Conservation (phyloP, 2,329 filamentous ascomycete species). For the Alternaria alternata region DNA sequence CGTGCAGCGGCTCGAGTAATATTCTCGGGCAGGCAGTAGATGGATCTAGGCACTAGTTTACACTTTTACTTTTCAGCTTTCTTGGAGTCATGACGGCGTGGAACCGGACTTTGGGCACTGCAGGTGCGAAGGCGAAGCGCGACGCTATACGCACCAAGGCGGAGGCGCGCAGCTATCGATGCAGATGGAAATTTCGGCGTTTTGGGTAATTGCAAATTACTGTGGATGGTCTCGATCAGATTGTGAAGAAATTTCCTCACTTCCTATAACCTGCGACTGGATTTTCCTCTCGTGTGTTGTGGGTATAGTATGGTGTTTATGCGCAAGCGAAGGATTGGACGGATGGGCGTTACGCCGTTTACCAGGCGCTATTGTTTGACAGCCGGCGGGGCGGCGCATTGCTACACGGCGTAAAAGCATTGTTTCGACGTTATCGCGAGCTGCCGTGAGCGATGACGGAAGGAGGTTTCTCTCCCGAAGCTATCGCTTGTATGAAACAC, state of each 20-base stretch:
- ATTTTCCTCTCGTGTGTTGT: slow-evolving; percentile 3
- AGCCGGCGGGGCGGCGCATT: slow-evolving; percentile 11
- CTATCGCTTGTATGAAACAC: slow-evolving; percentile 12
- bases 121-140: neutral
- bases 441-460: slow-evolving; percentile 7
- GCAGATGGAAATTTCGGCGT: neutral
- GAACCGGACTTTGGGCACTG: neutral
- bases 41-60: slow-evolving; percentile 1
- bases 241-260: neutral
- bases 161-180: neutral
- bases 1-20: slow-evolving; percentile 1
- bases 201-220: neutral
- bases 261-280: neutral
- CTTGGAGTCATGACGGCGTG: neutral
- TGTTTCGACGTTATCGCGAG: slow-evolving; percentile 16
- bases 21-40: neutral
- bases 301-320: slow-evolving; percentile 5
- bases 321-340: slow-evolving; percentile 8
- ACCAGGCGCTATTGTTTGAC: slow-evolving; percentile 15
- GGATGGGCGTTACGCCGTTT: slow-evolving; percentile 7
- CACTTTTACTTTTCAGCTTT: slow-evolving; percentile 1
- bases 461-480: slow-evolving; percentile 5
- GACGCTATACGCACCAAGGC: neutral
- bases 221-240: neutral
- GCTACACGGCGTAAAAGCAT: slow-evolving; percentile 5